Evolutionary conservation across 768 basidiomycete species (phyloP).

Genomic region (Lactifluus rugatus): DNA sequence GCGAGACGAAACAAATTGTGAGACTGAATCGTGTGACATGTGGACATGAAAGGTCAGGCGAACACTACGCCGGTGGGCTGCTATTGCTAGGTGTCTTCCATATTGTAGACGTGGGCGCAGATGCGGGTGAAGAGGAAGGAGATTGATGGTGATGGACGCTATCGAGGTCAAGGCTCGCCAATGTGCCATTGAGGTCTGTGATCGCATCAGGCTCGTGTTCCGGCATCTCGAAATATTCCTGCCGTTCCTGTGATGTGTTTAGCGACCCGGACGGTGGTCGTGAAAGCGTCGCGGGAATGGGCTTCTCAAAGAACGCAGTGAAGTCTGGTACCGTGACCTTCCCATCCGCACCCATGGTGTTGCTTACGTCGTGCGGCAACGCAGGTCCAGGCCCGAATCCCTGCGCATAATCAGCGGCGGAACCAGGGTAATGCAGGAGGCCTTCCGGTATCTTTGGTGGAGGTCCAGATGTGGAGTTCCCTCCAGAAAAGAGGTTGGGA

Average conservation of each 20-base stretch:
- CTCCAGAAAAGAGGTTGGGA: constrained; percentile 39
- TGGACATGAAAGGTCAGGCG: not conserved
- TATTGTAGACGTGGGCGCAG: not conserved
- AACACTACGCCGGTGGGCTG: constrained; percentile 4
- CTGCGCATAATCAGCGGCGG: not conserved
- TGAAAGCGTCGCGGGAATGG: constrained; percentile 22
- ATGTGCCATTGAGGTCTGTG: constrained; percentile 64
- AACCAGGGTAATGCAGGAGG: constrained; percentile 35
- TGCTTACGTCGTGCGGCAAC: constrained; percentile 7
- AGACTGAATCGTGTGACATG: constrained; percentile 2
- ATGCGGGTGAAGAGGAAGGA: not conserved
- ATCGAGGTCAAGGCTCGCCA: constrained; percentile 66
- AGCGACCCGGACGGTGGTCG: constrained; percentile 21
- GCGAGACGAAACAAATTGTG: constrained; percentile 17
- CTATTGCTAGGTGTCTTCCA: constrained; percentile 7
- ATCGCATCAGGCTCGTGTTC: constrained; percentile 40
- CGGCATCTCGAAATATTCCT: constrained; percentile 19
- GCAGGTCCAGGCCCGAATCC: constrained; percentile 37
- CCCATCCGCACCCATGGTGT: constrained; percentile 32
- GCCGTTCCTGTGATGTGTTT: constrained; percentile 19
- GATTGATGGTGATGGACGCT: constrained; percentile 17
- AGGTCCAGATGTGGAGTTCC: constrained; percentile 30
- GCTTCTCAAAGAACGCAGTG: constrained; percentile 35
- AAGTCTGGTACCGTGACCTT: constrained; percentile 36
- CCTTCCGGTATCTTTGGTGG: constrained; percentile 30